Conservation (phyloP, 768 basidiomycete species). For the Botryobasidium botryosum region DNA sequence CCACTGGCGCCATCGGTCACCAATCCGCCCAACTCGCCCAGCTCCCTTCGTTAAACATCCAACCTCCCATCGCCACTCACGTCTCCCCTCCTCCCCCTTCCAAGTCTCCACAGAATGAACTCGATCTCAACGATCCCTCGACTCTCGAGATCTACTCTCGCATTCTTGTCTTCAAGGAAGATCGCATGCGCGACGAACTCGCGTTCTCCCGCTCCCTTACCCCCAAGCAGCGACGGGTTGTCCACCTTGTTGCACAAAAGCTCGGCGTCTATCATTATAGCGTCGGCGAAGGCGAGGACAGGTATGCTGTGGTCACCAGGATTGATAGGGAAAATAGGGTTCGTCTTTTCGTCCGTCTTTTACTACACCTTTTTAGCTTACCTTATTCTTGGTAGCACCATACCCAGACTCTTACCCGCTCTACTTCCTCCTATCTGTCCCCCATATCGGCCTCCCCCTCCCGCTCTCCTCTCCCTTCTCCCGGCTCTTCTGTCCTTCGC, state of each 20-base stretch:
- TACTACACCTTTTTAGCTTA: not conserved
- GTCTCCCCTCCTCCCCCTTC: conserved; percentile 29
- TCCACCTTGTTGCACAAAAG: conserved; percentile 93
- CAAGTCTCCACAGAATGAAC: conserved; percentile 31
- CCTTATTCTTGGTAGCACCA: conserved; percentile 13
- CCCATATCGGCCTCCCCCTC: conserved; percentile 2
- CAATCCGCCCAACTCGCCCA: conserved; percentile 1
- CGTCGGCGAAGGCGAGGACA: conserved; percentile 79
- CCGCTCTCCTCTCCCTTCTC: conserved; percentile 25
- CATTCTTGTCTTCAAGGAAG: conserved; percentile 92
- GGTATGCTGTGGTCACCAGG: conserved; percentile 87
- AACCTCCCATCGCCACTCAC: conserved; percentile 18
- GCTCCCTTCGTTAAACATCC: conserved; percentile 17
- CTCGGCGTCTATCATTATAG: conserved; percentile 91
- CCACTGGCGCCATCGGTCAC: not conserved
- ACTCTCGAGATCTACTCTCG: conserved; percentile 96
- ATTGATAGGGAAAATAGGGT: conserved; percentile 46
- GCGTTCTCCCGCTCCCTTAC: conserved; percentile 82
- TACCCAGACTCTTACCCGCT: conserved; percentile 58
- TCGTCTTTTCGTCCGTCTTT: conserved; percentile 3
- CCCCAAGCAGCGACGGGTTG: conserved; percentile 76
- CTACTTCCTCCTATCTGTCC: conserved; percentile 63
- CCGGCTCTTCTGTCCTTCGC: conserved; percentile 37
- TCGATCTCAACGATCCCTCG: conserved; percentile 90
- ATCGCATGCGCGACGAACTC: conserved; percentile 91